phyloP scores from a whole-genome alignment of 2,329 filamentous ascomycete species.

The Epichloe aotearoae region DNA sequence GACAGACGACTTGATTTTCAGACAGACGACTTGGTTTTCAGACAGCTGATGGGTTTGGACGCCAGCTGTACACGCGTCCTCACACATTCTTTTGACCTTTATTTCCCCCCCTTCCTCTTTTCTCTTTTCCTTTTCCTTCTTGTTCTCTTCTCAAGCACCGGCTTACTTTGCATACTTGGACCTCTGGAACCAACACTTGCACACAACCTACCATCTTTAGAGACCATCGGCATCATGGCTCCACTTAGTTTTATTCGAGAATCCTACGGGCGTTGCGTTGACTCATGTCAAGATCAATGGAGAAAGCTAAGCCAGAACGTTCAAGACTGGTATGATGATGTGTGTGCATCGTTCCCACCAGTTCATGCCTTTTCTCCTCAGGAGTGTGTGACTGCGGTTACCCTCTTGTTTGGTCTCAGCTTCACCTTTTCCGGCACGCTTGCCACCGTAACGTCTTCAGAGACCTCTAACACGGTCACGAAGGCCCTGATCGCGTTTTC shows the following conservation, averaged over 20 bases:
- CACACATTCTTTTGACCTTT: too few relatives aligned
- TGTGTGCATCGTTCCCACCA: not conserved
- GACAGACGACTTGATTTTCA: too few relatives aligned
- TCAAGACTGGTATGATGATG: not conserved
- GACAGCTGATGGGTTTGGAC: too few relatives aligned
- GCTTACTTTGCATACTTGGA: not conserved
- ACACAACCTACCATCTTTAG: not conserved
- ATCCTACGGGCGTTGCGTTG: too few relatives aligned
- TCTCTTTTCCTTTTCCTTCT: not conserved
- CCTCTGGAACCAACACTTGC: not conserved
- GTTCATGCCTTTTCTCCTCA: not conserved
- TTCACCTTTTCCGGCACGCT: not conserved
- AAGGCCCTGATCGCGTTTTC: not conserved
- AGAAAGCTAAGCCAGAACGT: not conserved
- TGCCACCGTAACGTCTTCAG: not conserved
- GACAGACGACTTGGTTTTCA: too few relatives aligned
- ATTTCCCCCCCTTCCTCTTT: not conserved
- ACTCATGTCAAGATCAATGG: rapidly evolving
- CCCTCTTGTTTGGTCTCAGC: not conserved
- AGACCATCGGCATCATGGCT: not conserved
- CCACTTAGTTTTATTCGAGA: not conserved
- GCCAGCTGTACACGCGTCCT: too few relatives aligned
- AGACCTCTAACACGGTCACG: not conserved
- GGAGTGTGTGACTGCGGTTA: not conserved
- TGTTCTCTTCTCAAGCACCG: not conserved